Percentiles rank a stretch among this genome's conserved stretches.
Evolutionary conservation across 768 basidiomycete species (phyloP).

Genomic region (Tylopilus sp.): DNA sequence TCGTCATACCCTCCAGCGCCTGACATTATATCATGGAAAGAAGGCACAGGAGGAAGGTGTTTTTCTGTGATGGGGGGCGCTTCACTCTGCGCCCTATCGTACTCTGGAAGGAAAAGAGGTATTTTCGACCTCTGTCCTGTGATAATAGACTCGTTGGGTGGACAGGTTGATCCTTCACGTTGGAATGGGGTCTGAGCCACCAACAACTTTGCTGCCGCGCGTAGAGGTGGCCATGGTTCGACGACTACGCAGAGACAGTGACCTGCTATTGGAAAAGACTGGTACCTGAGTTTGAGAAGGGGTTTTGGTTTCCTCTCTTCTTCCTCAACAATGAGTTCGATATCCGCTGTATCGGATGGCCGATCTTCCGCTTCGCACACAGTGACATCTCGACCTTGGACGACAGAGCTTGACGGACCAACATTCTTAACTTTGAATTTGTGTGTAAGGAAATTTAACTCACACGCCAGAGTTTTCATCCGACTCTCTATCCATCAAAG

Average conservation of each 20-base stretch:
- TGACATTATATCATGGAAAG: conserved; percentile 36
- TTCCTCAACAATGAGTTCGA: conserved; percentile 48
- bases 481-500: not conserved
- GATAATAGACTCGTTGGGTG: conserved; percentile 11
- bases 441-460: not conserved
- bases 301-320: conserved; percentile 76
- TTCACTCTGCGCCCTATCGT: conserved; percentile 41
- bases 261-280: conserved; percentile 67
- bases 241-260: conserved; percentile 79
- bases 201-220: conserved; percentile 33
- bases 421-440: not conserved
- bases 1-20: conserved; percentile 31
- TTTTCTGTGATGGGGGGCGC: conserved; percentile 28
- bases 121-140: conserved; percentile 43
- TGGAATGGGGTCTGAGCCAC: conserved; percentile 25
- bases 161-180: conserved; percentile 18
- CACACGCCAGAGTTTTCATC: conserved; percentile 1
- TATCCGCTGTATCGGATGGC: conserved; percentile 4
- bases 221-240: conserved; percentile 71
- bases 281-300: conserved; percentile 58
- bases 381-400: not conserved
- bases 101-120: conserved; percentile 75
- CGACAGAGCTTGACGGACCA: not conserved
- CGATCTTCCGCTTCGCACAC: not conserved
- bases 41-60: conserved; percentile 39